Percentiles rank a stretch among this genome's conserved stretches.
Conservation (phyloP, 108 stramenopile genomes). For the Aurantiochytrium sp. region DNA sequence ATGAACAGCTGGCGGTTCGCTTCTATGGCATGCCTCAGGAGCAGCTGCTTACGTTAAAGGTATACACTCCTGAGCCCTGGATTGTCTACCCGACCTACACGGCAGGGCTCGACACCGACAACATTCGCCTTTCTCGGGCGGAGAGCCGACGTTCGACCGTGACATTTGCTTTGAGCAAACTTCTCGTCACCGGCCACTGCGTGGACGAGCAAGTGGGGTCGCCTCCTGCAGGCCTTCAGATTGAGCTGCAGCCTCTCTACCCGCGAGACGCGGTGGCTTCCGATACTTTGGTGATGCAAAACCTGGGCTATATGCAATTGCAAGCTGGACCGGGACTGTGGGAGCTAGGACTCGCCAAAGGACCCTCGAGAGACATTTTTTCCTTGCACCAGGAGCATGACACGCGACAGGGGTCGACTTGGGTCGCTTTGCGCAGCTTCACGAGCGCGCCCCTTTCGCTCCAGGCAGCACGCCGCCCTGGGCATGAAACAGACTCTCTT, state of each 20-base stretch:
- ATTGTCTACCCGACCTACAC: conserved; percentile 72
- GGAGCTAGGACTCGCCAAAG: conserved; percentile 63
- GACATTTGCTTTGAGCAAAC: conserved; percentile 65
- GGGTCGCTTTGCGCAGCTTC: neutral
- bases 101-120: conserved; percentile 86
- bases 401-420: neutral
- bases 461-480: neutral
- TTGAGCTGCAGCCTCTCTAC: conserved; percentile 45
- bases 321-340: conserved; percentile 85
- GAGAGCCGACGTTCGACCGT: conserved; percentile 35
- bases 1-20: conserved; percentile 35
- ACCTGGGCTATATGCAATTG: conserved; percentile 93
- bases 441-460: neutral
- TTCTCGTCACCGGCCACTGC: conserved; percentile 87
- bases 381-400: conserved; percentile 48
- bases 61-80: conserved; percentile 93
- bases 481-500: neutral
- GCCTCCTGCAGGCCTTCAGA: conserved; percentile 87
- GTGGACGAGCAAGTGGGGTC: conserved; percentile 50
- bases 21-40: conserved; percentile 74
- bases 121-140: conserved; percentile 67
- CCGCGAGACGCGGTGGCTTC: conserved; percentile 25
- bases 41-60: conserved; percentile 75
- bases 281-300: conserved; percentile 96
- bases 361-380: conserved; percentile 74